A percentile compares a stretch with the other conserved stretches of the same genome.
Conservation (phyloP, 1,284 basidiomycete genomes). For the Moesziomyces parantarcticus region DNA sequence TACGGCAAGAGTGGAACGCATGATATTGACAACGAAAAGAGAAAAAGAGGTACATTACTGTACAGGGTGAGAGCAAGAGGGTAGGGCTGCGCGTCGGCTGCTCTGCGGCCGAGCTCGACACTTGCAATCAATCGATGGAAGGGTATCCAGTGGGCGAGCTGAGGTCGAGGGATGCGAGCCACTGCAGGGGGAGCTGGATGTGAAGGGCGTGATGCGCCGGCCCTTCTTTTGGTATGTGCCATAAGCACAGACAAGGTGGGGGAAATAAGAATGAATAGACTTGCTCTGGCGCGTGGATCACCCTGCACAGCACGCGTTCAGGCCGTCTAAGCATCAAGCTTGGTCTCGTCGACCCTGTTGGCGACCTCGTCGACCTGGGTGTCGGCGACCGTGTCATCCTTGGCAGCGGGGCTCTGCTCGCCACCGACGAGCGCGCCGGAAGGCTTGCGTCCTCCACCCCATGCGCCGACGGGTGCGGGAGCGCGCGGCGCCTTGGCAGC, state of each 20-base stretch:
- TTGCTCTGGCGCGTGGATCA: too few relatives aligned
- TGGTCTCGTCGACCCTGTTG: constrained; percentile 39
- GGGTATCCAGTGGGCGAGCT: constrained; percentile 27
- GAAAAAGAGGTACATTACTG: constrained; percentile 28
- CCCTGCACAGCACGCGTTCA: background rate
- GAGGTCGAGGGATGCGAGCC: too few relatives aligned
- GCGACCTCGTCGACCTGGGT: constrained; percentile 42
- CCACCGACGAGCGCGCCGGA: constrained; percentile 50
- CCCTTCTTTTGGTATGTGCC: constrained; percentile 26
- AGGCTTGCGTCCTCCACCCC: constrained; percentile 60
- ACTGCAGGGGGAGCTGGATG: too few relatives aligned
- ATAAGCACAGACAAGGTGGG: background rate
- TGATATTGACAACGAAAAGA: constrained; percentile 31
- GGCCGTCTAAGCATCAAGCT: constrained; percentile 33
- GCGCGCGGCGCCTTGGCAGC: constrained; percentile 31
- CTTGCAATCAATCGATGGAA: constrained; percentile 10
- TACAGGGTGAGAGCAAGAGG: constrained; percentile 12
- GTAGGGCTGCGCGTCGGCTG: background rate
- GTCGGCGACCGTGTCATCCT: constrained; percentile 17
- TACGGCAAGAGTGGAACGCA: constrained; percentile 26
- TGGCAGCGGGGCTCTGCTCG: constrained; percentile 15
- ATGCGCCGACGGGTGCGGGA: constrained; percentile 52
- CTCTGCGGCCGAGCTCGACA: constrained; percentile 2
- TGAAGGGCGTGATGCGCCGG: constrained; percentile 17
- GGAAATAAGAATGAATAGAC: background rate